phyloP scores from a whole-genome alignment of 2,329 filamentous ascomycete species.

The Huntiella abstrusa region DNA sequence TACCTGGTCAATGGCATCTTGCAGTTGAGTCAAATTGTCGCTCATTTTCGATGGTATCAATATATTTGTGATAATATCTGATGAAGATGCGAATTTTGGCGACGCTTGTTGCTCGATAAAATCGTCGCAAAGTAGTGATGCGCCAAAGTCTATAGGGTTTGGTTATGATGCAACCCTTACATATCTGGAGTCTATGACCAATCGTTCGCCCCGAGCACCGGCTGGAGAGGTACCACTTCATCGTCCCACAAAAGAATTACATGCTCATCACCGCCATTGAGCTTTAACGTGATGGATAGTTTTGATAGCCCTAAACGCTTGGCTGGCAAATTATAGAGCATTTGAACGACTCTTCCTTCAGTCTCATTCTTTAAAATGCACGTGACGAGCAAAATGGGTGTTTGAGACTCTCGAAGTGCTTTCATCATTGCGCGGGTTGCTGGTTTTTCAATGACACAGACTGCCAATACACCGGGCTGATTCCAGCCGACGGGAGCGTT shows the following conservation, averaged over 20 bases:
- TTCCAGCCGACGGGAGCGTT: constrained; percentile 59
- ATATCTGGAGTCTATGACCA: background rate
- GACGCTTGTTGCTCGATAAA: background rate
- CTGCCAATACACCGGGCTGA: constrained; percentile 42
- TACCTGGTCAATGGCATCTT: constrained; percentile 72
- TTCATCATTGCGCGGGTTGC: constrained; percentile 66
- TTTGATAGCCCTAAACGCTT: constrained; percentile 44
- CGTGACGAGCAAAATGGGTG: constrained; percentile 54
- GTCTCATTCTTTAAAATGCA: constrained; percentile 24
- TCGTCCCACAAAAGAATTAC: constrained; percentile 35
- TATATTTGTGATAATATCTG: background rate
- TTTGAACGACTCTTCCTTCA: constrained; percentile 42
- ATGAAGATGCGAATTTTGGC: background rate
- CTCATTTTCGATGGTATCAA: constrained; percentile 30
- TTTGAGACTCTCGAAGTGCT: constrained; percentile 44
- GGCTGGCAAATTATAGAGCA: constrained; percentile 53
- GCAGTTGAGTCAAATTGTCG: constrained; percentile 64
- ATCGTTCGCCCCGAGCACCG: background rate
- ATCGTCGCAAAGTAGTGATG: constrained; percentile 1
- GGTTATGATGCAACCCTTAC: background rate
- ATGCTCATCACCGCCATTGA: constrained; percentile 19
- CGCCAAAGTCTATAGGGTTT: background rate
- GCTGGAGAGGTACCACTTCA: constrained; percentile 1
- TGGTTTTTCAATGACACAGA: constrained; percentile 49
- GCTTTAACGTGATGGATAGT: constrained; percentile 29